These are phyloP conservation scores for Scheffersomyces illinoinensis DNA, from an alignment of 1,139 yeast species.

Conservation along the genomic window DNA sequence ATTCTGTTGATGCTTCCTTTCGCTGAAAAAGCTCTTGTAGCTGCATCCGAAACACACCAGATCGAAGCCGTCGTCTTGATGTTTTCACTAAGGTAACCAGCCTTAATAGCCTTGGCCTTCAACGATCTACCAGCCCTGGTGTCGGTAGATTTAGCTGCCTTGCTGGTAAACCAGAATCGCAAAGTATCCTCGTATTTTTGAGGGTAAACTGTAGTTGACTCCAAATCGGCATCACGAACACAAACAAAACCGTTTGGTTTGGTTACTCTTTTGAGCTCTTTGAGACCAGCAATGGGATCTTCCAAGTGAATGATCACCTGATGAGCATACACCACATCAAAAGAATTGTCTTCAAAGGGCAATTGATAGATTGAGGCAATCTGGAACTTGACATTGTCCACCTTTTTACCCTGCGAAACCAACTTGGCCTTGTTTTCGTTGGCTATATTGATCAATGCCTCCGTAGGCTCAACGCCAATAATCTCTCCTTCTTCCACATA, in stretches of 20 bases:
- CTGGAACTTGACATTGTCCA: conserved; percentile 25
- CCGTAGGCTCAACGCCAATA: conserved; percentile 35
- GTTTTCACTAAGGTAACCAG: conserved; percentile 16
- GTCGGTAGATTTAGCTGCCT: conserved; percentile 13
- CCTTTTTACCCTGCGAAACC: conserved; percentile 5
- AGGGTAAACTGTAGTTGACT: conserved; percentile 19
- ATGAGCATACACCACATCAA: conserved; percentile 40
- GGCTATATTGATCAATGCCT: conserved; percentile 30
- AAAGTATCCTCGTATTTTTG: conserved; percentile 13
- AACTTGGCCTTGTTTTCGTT: conserved; percentile 5
- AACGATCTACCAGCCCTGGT: conserved; percentile 16
- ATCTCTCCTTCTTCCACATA: conserved; percentile 28
- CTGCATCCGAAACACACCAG: conserved; percentile 15
- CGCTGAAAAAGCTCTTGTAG: conserved; percentile 4
- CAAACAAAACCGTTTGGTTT: conserved; percentile 19
- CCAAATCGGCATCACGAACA: conserved; percentile 32
- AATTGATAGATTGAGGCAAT: conserved; percentile 31
- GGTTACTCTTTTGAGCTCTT: conserved; percentile 10
- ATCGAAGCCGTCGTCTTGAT: conserved; percentile 13
- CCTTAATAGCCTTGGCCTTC: conserved; percentile 16
- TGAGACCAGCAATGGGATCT: conserved; percentile 21
- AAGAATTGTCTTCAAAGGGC: conserved; percentile 34
- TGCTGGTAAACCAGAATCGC: conserved; percentile 8
- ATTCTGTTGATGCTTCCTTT: conserved; percentile 12
- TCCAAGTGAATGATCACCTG: conserved; percentile 40